Percentiles rank a stretch among this genome's conserved stretches.
Evolutionary conservation across 2,329 filamentous ascomycete species (phyloP).

Genomic region (Pseudogymnoascus sp.): DNA sequence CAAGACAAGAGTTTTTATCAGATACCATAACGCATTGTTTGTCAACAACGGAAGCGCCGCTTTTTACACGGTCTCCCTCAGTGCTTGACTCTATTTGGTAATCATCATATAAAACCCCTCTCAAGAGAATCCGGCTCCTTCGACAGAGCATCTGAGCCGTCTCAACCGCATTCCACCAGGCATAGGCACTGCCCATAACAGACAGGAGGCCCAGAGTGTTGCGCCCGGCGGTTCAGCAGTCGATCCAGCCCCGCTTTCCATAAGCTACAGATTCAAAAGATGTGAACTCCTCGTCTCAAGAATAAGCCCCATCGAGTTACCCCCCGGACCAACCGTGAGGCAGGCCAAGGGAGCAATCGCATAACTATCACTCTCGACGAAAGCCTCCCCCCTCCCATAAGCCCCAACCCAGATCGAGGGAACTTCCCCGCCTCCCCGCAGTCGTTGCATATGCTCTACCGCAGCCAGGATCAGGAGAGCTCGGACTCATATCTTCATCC

Average conservation of each 20-base stretch:
- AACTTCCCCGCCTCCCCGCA: slow-evolving; percentile 30
- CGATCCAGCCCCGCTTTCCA: slow-evolving; percentile 39
- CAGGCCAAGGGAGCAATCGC: slow-evolving; percentile 67
- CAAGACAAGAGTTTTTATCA: slow-evolving; percentile 9
- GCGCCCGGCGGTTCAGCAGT: neutral
- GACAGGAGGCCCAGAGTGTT: slow-evolving; percentile 25
- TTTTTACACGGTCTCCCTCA: slow-evolving; percentile 35
- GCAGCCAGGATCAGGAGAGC: slow-evolving; percentile 33
- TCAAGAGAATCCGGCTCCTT: slow-evolving; percentile 53
- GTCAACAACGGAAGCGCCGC: slow-evolving; percentile 5
- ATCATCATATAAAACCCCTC: slow-evolving; percentile 47
- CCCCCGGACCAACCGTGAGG: slow-evolving; percentile 31
- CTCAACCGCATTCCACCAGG: slow-evolving; percentile 16
- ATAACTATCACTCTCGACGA: slow-evolving; percentile 98
- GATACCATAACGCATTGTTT: slow-evolving; percentile 7
- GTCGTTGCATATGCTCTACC: neutral
- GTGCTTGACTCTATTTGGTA: slow-evolving; percentile 66
- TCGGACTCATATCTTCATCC: slow-evolving; percentile 91
- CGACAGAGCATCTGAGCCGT: slow-evolving; percentile 51
- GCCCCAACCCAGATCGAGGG: slow-evolving; percentile 33
- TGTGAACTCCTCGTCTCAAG: slow-evolving; percentile 84
- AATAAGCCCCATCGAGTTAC: slow-evolving; percentile 99
- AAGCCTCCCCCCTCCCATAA: slow-evolving; percentile 52
- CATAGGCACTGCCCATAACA: slow-evolving; percentile 22
- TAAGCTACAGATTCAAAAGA: slow-evolving; percentile 44